Evolutionary conservation across 371 early-diverging fungal species (phyloP).

Genomic region (Apophysomyces variabilis): DNA sequence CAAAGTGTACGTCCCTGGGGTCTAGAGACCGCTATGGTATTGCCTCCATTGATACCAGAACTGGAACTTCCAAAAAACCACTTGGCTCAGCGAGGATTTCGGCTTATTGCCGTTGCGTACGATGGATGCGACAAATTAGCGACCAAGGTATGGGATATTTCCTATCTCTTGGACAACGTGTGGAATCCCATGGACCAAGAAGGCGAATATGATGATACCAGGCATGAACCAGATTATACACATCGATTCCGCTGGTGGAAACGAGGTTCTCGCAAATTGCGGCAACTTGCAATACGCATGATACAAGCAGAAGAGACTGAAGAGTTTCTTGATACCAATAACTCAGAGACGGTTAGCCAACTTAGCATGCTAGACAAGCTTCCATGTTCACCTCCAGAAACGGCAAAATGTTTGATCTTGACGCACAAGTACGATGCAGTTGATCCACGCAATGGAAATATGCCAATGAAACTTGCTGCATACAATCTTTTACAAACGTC

Average conservation of each 20-base stretch:
- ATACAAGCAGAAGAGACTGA: constrained; percentile 10
- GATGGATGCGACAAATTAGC: constrained; percentile 19
- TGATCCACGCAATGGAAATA: not conserved
- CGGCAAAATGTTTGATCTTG: constrained; percentile 34
- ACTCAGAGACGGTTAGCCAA: not conserved
- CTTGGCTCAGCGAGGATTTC: constrained; percentile 16
- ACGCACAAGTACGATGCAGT: constrained; percentile 39
- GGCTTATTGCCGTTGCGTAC: constrained; percentile 27
- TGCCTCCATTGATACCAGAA: constrained; percentile 15
- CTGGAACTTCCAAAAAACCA: constrained; percentile 2
- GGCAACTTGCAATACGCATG: constrained; percentile 18
- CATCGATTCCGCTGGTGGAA: constrained; percentile 21
- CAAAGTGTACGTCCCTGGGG: constrained; percentile 26
- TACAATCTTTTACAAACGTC: constrained; percentile 27
- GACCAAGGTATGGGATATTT: constrained; percentile 30
- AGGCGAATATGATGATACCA: not conserved
- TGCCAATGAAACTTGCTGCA: constrained; percentile 26
- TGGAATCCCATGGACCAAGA: constrained; percentile 20
- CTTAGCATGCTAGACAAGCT: not conserved
- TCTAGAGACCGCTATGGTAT: constrained; percentile 23
- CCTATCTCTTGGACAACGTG: constrained; percentile 16
- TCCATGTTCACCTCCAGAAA: constrained; percentile 43
- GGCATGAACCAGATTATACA: constrained; percentile 2
- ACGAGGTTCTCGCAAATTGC: constrained; percentile 11
- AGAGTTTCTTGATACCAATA: not conserved